Base-by-base conservation (phyloP, 345 rosid genomes). In the Salix dunnii region DNA sequence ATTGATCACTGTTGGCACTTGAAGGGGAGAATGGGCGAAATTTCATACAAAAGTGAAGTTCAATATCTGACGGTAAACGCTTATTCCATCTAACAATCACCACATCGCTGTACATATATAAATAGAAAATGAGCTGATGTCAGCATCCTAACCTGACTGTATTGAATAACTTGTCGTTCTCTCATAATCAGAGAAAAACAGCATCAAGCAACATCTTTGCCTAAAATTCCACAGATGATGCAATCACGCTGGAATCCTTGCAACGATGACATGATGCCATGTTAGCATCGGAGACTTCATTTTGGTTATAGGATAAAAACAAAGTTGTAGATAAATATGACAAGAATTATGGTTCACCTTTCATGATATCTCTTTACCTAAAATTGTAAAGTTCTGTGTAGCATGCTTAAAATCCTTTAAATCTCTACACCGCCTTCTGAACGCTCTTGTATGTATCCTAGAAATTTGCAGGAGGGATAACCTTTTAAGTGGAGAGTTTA, bases 161-260 rank as follows among this genome's bases (percentile, higher is more conserved):
- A 18, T 18, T 49, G 35, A 49, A 16, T 20, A 42, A 46, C 36
- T 1, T 23, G 10, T n/a, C 51, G 23, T 38, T 64, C 68, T 12
- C 18, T 43, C 74, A 30, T 40, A 28, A 28, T 76, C 21, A 38
- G 42, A 67, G 40, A 68, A 1, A 7, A 72, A 67, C 18, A 23
- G 17, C 60, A 16, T 20, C 38, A 70, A 48, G 42, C 8, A 25
- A 14, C 23, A 18, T 43, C 38, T 42, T 76, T 30, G 65, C 20
- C 55, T 42, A 58, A 76, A 33, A 76, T 68, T 76, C 58, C 27
- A 63, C 40, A 17, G 40, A 76, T 58, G 33, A 68, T 60, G 21
- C 31, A 17, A 69, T 21, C 38, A 42, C 12, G 18, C 46, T 12
- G 58, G 67, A 58, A 36, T 21, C 27, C 27, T 53, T 53, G 25